Percentiles rank a stretch among this genome's conserved stretches.
These are phyloP conservation scores for Vitis amurensis DNA, from an alignment of 164 flowering plant species.

Conservation along the genomic window DNA sequence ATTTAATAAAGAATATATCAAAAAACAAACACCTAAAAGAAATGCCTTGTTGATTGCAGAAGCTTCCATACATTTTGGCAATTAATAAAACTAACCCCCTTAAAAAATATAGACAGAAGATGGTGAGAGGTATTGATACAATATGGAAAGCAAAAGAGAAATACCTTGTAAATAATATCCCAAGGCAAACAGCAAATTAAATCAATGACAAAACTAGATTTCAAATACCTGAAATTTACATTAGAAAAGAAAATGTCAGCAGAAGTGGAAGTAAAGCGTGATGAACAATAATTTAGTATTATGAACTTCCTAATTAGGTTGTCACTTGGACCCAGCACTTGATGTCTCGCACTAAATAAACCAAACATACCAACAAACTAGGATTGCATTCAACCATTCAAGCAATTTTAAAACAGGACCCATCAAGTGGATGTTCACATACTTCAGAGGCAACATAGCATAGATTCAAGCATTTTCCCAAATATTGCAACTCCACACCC, in stretches of 20 bases:
- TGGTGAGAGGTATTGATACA: not conserved
- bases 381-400: not conserved
- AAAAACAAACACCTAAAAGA: not conserved
- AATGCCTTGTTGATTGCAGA: too few relatives aligned
- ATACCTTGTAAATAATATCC: conserved; percentile 85
- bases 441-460: too few relatives aligned
- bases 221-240: conserved; percentile 58
- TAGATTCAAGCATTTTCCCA: too few relatives aligned
- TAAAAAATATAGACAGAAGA: not conserved
- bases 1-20: not conserved
- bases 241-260: too few relatives aligned
- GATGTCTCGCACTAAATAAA: not conserved
- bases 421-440: too few relatives aligned
- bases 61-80: not conserved
- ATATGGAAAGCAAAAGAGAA: not conserved
- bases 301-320: too few relatives aligned
- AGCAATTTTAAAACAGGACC: not conserved
- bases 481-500: too few relatives aligned
- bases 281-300: too few relatives aligned
- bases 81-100: not conserved
- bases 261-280: too few relatives aligned
- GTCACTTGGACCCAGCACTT: too few relatives aligned
- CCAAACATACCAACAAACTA: not conserved
- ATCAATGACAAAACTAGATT: conserved; percentile 70
- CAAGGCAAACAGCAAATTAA: conserved; percentile 83